phyloP scores from a whole-genome alignment of 805 yeast species.

The Candida ortonii region DNA sequence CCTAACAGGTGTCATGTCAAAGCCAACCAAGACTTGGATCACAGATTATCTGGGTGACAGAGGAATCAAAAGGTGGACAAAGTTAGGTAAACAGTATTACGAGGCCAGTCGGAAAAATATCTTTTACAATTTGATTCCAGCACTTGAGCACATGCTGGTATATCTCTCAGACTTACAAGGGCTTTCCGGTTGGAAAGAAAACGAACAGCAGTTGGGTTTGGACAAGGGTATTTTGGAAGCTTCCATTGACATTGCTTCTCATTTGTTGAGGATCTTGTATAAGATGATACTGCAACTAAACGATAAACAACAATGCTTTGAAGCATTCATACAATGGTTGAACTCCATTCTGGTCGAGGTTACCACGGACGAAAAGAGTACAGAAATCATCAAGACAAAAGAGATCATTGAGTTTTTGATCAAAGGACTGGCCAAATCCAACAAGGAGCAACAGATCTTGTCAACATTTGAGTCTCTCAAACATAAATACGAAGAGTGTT shows the following conservation, averaged over 20 bases:
- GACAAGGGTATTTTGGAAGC: slow-evolving; percentile 15
- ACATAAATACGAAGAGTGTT: slow-evolving; percentile 11
- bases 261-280: slow-evolving; percentile 35
- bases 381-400: slow-evolving; percentile 21
- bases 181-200: slow-evolving; percentile 36
- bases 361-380: slow-evolving; percentile 36
- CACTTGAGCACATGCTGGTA: slow-evolving; percentile 53
- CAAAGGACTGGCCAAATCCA: slow-evolving; percentile 15
- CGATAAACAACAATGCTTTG: slow-evolving; percentile 45
- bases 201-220: slow-evolving; percentile 20
- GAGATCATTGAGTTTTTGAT: slow-evolving; percentile 34
- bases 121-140: slow-evolving; percentile 50
- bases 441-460: slow-evolving; percentile 5
- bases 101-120: slow-evolving; percentile 47
- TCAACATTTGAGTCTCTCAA: slow-evolving; percentile 14
- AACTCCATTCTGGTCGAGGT: slow-evolving; percentile 36
- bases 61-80: slow-evolving; percentile 55
- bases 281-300: slow-evolving; percentile 41
- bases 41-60: slow-evolving; percentile 65
- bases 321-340: slow-evolving; percentile 45
- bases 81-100: slow-evolving; percentile 47
- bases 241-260: slow-evolving; percentile 20
- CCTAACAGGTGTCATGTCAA: slow-evolving; percentile 53
- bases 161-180: slow-evolving; percentile 43
- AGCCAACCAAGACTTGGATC: slow-evolving; percentile 53